Percentiles rank a stretch among this genome's conserved stretches.
Evolutionary conservation across 495 filamentous ascomycete genomes (phyloP).

Genomic region (Podospora sp.): DNA sequence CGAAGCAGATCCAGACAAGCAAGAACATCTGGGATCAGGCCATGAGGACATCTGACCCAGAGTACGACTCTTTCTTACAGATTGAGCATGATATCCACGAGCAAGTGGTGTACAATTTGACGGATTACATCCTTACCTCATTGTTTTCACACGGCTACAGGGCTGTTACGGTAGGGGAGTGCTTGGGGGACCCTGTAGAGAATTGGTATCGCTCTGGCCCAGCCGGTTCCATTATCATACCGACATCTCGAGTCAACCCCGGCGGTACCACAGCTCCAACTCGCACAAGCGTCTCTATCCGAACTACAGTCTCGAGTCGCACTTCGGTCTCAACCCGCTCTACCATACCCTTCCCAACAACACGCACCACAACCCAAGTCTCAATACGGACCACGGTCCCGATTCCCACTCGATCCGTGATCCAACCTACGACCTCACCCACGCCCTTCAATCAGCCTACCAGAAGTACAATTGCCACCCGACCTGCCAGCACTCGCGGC

Average conservation of each 20-base stretch:
- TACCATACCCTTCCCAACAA: slow-evolving; percentile 17
- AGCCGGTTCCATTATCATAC: slow-evolving; percentile 5
- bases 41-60: slow-evolving; percentile 51
- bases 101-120: slow-evolving; percentile 75
- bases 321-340: slow-evolving; percentile 15
- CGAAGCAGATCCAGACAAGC: slow-evolving; percentile 64
- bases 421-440: neutral
- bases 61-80: slow-evolving; percentile 57
- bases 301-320: slow-evolving; percentile 5
- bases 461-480: slow-evolving; percentile 11
- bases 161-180: slow-evolving; percentile 73
- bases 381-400: neutral
- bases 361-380: slow-evolving; percentile 2
- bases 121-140: slow-evolving; percentile 68
- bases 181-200: slow-evolving; percentile 66
- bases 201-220: slow-evolving; percentile 68
- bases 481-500: slow-evolving; percentile 5
- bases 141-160: slow-evolving; percentile 61
- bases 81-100: slow-evolving; percentile 82
- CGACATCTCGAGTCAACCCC: neutral
- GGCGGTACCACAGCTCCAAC: neutral
- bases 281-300: slow-evolving; percentile 1
- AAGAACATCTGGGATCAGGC: slow-evolving; percentile 71
- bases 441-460: neutral
- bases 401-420: neutral